Conservation (phyloP, 148 eudicot genomes). For the Rheum nobile region DNA sequence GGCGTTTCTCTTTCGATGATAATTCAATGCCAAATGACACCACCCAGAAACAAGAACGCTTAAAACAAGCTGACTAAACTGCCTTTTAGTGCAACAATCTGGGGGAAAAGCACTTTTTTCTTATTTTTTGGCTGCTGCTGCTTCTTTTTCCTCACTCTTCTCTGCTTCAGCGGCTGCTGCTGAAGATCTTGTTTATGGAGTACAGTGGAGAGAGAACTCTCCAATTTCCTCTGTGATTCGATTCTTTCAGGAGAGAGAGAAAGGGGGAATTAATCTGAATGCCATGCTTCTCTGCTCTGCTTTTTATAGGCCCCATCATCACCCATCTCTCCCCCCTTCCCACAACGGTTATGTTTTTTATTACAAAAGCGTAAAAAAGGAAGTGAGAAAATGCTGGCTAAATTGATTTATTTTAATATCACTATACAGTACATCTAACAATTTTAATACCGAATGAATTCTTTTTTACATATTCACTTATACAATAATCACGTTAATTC, state of each 20-base stretch:
- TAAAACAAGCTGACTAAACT: background rate
- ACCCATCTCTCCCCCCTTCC: background rate
- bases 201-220: background rate
- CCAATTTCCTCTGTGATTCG: slow-evolving; percentile 1
- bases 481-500: no score
- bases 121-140: background rate
- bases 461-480: no score
- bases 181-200: background rate
- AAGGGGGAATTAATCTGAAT: background rate
- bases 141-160: background rate
- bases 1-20: background rate
- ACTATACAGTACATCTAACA: no score
- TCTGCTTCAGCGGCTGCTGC: background rate
- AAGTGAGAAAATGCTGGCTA: no score
- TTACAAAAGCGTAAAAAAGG: background rate
- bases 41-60: background rate
- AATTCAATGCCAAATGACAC: background rate
- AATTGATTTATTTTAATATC: no score
- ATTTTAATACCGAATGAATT: no score
- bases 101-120: background rate
- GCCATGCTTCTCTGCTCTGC: background rate
- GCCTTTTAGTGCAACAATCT: background rate
- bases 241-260: background rate
- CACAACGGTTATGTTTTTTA: background rate
- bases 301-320: background rate